Conservation (phyloP, 768 basidiomycete species). For the Lactarius deliciosus region DNA sequence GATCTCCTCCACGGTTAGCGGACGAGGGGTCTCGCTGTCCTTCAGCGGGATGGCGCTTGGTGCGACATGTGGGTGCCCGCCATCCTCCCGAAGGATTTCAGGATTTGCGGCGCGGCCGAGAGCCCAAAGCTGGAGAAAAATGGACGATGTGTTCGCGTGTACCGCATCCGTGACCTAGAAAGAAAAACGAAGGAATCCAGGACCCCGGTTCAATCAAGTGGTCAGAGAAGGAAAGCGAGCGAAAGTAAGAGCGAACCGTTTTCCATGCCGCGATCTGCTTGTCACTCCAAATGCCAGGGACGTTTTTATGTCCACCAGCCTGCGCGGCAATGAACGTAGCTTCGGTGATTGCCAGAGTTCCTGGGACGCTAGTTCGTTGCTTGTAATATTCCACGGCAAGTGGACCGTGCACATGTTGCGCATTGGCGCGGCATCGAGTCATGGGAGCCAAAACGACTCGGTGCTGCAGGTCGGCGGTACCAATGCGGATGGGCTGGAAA, state of each 20-base stretch:
- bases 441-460: constrained; percentile 55
- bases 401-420: constrained; percentile 37
- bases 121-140: constrained; percentile 43
- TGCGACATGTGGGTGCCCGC: constrained; percentile 4
- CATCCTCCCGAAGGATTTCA: not conserved
- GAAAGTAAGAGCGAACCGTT: constrained; percentile 34
- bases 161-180: constrained; percentile 31
- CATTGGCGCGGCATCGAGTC: constrained; percentile 47
- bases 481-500: constrained; percentile 50
- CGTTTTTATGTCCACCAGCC: constrained; percentile 49
- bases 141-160: constrained; percentile 38
- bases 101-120: constrained; percentile 36
- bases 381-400: constrained; percentile 47
- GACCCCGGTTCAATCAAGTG: not conserved
- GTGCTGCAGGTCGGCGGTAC: constrained; percentile 44
- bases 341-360: constrained; percentile 58
- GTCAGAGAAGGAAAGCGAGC: not conserved
- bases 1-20: constrained; percentile 35
- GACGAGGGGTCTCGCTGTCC: not conserved
- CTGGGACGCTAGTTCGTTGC: constrained; percentile 48
- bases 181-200: not conserved
- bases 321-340: constrained; percentile 50
- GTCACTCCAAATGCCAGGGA: constrained; percentile 63
- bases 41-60: constrained; percentile 1
- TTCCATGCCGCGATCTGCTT: constrained; percentile 58